A percentile compares a stretch with the other conserved stretches of the same genome.
These are phyloP conservation scores for Oxytropis ochrocephala DNA, from an alignment of 306 rosid genomes.

Conservation along the genomic window DNA sequence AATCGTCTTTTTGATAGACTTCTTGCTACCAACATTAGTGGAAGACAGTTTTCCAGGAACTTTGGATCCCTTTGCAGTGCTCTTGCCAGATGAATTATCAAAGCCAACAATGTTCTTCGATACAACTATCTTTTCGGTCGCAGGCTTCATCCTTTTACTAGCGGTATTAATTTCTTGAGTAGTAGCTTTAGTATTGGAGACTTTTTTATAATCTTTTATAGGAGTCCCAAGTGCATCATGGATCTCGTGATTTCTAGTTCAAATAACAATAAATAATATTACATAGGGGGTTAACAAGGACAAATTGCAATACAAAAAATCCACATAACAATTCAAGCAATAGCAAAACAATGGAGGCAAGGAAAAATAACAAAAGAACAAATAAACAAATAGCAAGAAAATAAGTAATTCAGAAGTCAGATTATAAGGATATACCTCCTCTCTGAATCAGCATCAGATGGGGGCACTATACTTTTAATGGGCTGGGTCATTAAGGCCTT, in stretches of 20 bases:
- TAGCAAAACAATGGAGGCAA: neutral
- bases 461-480: conserved; percentile 17
- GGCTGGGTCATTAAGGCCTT: conserved; percentile 8
- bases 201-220: conserved; percentile 53
- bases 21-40: conserved; percentile 22
- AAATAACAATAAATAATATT: conserved; percentile 12
- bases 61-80: conserved; percentile 24
- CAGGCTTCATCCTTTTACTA: conserved; percentile 25
- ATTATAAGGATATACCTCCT: conserved; percentile 43
- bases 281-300: conserved; percentile 13
- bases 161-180: conserved; percentile 16
- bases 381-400: neutral
- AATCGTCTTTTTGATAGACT: neutral
- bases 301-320: conserved; percentile 12
- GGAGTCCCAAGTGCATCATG: conserved; percentile 63
- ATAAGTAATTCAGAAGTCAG: neutral
- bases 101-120: conserved; percentile 23
- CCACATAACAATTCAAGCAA: no score
- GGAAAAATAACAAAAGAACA: neutral
- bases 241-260: conserved; percentile 68
- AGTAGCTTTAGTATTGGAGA: conserved; percentile 39
- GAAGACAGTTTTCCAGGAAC: conserved; percentile 28
- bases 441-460: conserved; percentile 50
- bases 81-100: conserved; percentile 27
- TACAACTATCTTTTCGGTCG: conserved; percentile 26